Conservation (phyloP, 2,329 filamentous ascomycete genomes). For the Chaetomium sp. region DNA sequence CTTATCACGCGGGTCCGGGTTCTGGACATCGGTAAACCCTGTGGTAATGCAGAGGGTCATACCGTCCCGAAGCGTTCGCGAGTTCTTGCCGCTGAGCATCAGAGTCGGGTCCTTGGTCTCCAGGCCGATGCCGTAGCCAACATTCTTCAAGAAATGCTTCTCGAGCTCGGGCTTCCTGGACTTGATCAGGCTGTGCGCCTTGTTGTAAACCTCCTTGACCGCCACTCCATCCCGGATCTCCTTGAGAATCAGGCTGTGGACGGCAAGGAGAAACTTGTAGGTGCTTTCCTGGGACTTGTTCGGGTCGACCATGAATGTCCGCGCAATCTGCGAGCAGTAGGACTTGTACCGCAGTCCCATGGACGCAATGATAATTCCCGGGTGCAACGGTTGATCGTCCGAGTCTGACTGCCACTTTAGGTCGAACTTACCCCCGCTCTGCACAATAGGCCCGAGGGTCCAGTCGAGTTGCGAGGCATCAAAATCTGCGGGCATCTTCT, state of each 20-base stretch:
- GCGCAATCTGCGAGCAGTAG: conserved; percentile 85
- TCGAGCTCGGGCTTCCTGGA: conserved; percentile 92
- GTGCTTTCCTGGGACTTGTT: conserved; percentile 93
- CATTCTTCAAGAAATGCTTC: conserved; percentile 88
- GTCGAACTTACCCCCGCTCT: conserved; percentile 95
- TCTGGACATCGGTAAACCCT: conserved; percentile 83
- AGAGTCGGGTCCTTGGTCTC: conserved; percentile 82
- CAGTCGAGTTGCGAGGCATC: conserved; percentile 87
- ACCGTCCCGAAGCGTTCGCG: conserved; percentile 77
- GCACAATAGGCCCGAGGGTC: conserved; percentile 83
- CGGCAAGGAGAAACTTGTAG: conserved; percentile 78
- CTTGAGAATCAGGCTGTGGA: conserved; percentile 87
- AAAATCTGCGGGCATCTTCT: conserved; percentile 79
- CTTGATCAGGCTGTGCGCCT: conserved; percentile 72
- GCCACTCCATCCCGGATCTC: conserved; percentile 80
- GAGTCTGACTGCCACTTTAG: conserved; percentile 72
- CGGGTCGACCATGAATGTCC: conserved; percentile 93
- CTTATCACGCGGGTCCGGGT: conserved; percentile 81
- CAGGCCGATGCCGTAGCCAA: conserved; percentile 87
- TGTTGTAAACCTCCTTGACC: conserved; percentile 86
- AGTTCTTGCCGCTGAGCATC: conserved; percentile 80
- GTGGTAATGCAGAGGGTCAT: conserved; percentile 94
- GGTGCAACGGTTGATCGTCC: conserved; percentile 75
- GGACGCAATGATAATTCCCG: conserved; percentile 87
- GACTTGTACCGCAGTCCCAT: conserved; percentile 93